Conservation (phyloP, 345 rosid species). For the Aethionema arabicum region DNA sequence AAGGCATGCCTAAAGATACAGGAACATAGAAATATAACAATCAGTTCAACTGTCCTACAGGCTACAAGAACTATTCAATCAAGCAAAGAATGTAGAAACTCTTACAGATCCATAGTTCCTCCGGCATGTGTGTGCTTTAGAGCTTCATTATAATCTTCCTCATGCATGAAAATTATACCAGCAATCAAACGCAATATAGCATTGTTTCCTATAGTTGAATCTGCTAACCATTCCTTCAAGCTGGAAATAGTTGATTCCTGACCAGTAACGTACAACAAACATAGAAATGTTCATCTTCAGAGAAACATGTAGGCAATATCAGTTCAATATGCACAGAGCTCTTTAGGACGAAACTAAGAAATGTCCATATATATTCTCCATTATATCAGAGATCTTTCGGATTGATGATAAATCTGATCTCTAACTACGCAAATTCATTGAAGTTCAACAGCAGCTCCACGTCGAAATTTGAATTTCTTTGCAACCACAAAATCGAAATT, state of each 20-base stretch:
- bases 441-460: no score
- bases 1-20: slow-evolving; percentile 67
- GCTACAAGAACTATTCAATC: neutral
- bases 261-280: slow-evolving; percentile 4
- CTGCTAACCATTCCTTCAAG: slow-evolving; percentile 88
- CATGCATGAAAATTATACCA: slow-evolving; percentile 87
- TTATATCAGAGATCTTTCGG: no score
- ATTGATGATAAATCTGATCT: neutral
- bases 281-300: neutral
- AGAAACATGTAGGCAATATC: neutral
- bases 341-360: no score
- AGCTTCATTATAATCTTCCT: slow-evolving; percentile 88
- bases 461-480: no score
- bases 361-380: neutral
- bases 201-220: slow-evolving; percentile 82
- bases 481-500: neutral
- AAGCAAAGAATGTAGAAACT: slow-evolving; percentile 29
- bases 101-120: slow-evolving; percentile 88
- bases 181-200: slow-evolving; percentile 74
- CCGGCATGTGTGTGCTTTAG: slow-evolving; percentile 90
- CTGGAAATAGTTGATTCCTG: slow-evolving; percentile 82
- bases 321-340: no score
- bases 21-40: slow-evolving; percentile 18
- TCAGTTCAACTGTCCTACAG: neutral
- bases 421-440: neutral